Conservation (phyloP, 2,329 filamentous ascomycete species). For the Diaporthe ilicicola region DNA sequence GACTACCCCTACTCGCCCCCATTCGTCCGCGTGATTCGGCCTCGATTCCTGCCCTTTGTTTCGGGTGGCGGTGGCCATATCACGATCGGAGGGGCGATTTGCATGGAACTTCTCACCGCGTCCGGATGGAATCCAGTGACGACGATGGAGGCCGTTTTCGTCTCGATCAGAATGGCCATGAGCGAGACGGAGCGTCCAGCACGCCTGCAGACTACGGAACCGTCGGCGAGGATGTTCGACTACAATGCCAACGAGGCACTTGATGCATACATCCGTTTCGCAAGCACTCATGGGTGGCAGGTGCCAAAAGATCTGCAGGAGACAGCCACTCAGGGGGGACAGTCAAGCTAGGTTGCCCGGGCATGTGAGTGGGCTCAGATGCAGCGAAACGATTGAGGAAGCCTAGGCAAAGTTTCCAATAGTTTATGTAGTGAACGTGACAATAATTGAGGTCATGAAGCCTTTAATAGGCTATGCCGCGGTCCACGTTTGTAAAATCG, state of each 20-base stretch:
- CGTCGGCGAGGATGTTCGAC: slow-evolving; percentile 45
- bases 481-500: neutral
- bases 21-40: slow-evolving; percentile 83
- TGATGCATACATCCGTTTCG: slow-evolving; percentile 76
- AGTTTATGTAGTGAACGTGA: neutral
- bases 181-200: slow-evolving; percentile 77
- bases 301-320: slow-evolving; percentile 69
- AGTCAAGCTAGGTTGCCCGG: neutral
- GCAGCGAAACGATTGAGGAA: neutral
- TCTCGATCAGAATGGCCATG: slow-evolving; percentile 83
- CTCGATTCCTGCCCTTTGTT: slow-evolving; percentile 77
- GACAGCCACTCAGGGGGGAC: slow-evolving; percentile 45
- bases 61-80: slow-evolving; percentile 72
- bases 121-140: slow-evolving; percentile 80
- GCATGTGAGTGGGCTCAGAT: neutral
- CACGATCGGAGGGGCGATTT: slow-evolving; percentile 82
- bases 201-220: slow-evolving; percentile 58
- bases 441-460: neutral
- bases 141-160: slow-evolving; percentile 79
- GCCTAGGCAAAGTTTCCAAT: neutral
- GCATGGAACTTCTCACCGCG: slow-evolving; percentile 85
- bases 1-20: slow-evolving; percentile 82
- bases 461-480: neutral
- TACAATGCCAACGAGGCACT: slow-evolving; percentile 78
- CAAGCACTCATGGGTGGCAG: slow-evolving; percentile 74